Base-by-base conservation (phyloP, 2,329 filamentous ascomycete genomes). In the Mycosphaerella sp. region DNA sequence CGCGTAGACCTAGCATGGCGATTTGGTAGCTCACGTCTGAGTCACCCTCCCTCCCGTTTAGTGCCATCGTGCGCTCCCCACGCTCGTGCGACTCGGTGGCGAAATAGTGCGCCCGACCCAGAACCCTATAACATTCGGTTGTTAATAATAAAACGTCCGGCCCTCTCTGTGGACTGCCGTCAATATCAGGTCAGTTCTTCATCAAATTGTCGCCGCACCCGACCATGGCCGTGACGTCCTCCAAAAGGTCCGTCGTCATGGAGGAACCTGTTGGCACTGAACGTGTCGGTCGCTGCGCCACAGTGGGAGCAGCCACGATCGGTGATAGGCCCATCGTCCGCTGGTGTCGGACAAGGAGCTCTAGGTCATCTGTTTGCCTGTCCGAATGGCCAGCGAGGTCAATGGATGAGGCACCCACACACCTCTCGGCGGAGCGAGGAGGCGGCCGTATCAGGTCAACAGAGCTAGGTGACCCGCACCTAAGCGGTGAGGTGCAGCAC, bases 301-400 rank as follows among this genome's bases (percentile, higher is more conserved):
- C 53, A 44, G 37, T 46, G 30, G 21, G 41, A 17, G 41, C 3
- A 12, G 27, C 37, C 27, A 37, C 16, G 16, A 16, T 14, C 27
- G 27, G 16, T 41, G 36, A 41, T 41, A 48, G 45, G 36, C 14
- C 35, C 47, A 17, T 18, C 21, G 21, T 25, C 21, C 4, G 21
- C 13, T 45, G 27, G 41, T 16, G 34, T 32, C 27, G 30, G 49
- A 52, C 48, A 49, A 36, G 50, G 37, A 43, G 41, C 41, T 36
- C 37, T 32, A 25, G 55, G 52, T 57, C 55, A 54, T 57, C 55
- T 57, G 55, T 53, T 52, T 56, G 54, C 43, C 44, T 56, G 52
- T 51, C 49, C 46, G 40, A 50, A 36, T 51, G 47, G 50, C 54
- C 43, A 41, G 27, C 16, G 30, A 16, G 9, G 30, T 17, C 49